Evolutionary conservation across 1,284 basidiomycete species (phyloP).

Genomic region (Blastosporella zonata): DNA sequence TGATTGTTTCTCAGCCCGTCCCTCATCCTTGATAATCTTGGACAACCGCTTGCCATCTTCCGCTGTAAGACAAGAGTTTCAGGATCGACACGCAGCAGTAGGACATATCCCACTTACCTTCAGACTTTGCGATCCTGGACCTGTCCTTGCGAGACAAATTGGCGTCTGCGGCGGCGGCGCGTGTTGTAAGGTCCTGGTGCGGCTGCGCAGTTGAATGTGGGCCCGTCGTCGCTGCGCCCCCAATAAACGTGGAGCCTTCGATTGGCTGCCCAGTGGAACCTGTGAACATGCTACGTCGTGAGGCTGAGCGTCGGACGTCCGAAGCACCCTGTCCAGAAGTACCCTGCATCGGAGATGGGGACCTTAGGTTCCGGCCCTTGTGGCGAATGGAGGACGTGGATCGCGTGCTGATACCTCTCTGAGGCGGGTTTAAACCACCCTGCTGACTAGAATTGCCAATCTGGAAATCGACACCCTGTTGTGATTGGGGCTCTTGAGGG

Average conservation of each 20-base stretch:
- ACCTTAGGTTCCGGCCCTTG: not conserved
- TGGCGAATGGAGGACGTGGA: not conserved
- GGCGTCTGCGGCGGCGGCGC: slow-evolving; percentile 40
- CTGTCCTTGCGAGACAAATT: slow-evolving; percentile 44
- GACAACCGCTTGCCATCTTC: slow-evolving; percentile 47
- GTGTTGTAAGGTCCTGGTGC: slow-evolving; percentile 28
- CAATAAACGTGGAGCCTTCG: slow-evolving; percentile 43
- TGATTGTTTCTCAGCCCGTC: slow-evolving; percentile 48
- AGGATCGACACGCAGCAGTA: not conserved
- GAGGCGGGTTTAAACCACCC: not conserved
- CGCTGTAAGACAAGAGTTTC: slow-evolving; percentile 28
- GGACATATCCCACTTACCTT: slow-evolving; percentile 34
- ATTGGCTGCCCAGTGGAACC: slow-evolving; percentile 31
- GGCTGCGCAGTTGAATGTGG: slow-evolving; percentile 16
- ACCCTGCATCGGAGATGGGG: slow-evolving; percentile 6
- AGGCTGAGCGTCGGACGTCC: slow-evolving; percentile 17
- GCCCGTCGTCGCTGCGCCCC: slow-evolving; percentile 41
- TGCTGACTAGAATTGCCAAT: not conserved
- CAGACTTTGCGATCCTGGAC: slow-evolving; percentile 42
- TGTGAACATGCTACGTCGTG: slow-evolving; percentile 30
- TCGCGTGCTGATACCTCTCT: not conserved
- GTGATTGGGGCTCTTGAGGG: slow-evolving; percentile 4
- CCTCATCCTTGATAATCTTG: slow-evolving; percentile 53
- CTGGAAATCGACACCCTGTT: not conserved
- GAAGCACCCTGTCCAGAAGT: not conserved